phyloP scores from a whole-genome alignment of 495 filamentous ascomycete genomes.

The Bathelium albidoporum region DNA sequence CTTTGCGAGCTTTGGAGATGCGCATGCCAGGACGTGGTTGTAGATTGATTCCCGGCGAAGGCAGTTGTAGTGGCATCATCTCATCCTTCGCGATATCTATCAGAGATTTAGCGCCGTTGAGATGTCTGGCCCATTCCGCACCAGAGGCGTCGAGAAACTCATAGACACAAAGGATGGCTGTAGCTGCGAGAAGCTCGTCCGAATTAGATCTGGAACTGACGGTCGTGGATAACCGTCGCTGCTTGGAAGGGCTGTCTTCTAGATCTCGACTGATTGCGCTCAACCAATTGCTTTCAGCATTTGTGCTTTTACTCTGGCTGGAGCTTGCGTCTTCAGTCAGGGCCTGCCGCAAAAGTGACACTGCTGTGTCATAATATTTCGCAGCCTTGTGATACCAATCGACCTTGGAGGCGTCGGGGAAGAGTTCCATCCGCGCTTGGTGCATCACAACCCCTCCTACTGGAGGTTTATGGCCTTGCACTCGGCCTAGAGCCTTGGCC shows the following conservation, averaged over 20 bases:
- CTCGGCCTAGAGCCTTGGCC: slow-evolving; percentile 51
- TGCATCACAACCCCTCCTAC: slow-evolving; percentile 39
- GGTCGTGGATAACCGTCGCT: slow-evolving; percentile 34
- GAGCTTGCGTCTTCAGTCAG: slow-evolving; percentile 35
- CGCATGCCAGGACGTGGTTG: slow-evolving; percentile 22
- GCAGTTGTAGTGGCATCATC: slow-evolving; percentile 47
- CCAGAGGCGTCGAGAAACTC: slow-evolving; percentile 53
- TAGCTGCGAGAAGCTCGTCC: slow-evolving; percentile 52
- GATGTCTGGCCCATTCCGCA: slow-evolving; percentile 52
- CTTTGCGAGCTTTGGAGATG: slow-evolving; percentile 45
- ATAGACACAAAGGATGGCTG: slow-evolving; percentile 54
- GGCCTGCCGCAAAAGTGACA: slow-evolving; percentile 51
- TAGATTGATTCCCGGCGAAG: slow-evolving; percentile 26
- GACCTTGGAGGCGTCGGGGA: slow-evolving; percentile 37
- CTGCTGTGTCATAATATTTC: slow-evolving; percentile 54
- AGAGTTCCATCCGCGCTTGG: slow-evolving; percentile 44
- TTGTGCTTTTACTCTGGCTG: neutral
- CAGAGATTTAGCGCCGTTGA: slow-evolving; percentile 53
- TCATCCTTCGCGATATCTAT: slow-evolving; percentile 53
- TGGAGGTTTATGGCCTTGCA: slow-evolving; percentile 40
- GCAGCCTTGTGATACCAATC: slow-evolving; percentile 49
- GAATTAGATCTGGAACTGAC: slow-evolving; percentile 38
- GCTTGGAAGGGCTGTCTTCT: slow-evolving; percentile 27
- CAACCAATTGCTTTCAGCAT: neutral
- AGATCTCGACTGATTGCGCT: slow-evolving; percentile 3